Evolutionary conservation across 148 eudicot species (phyloP), one percentile per base, ranked within the genome.

Genomic region (Heliamphora exappendiculata): DNA sequence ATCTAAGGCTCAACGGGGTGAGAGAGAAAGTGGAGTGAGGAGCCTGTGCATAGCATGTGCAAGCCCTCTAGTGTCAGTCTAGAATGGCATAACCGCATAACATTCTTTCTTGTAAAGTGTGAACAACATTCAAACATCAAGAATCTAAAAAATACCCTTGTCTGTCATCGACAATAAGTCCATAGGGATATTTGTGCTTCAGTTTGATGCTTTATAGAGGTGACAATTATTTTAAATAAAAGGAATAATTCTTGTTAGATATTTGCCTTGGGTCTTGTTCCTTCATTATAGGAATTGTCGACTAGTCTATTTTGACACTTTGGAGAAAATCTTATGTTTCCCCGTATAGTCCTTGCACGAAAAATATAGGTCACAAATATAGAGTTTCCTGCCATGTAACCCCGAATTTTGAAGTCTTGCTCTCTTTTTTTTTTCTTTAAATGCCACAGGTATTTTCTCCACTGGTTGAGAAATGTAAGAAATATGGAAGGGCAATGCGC

Each of bases 401-500:
- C 36, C 62, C 71, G 28, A 28, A 11, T 73, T 24, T 29, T 31
- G n/a, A 68, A 3, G 49, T 70, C 29, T 54, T 22, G 26, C 36
- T 28, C 39, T 5, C 57, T 47, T 54, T 54, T 16, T 67, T 47
- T 54, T 54, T 16, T 20, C 37, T 71, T 50, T 17, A 14, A 37
- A 10, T 31, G 57, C 64, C 57, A 75, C 85, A 94, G 98, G 97
- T 94, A 50, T 92, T 94, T 72, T 10, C 89, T 78, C 98, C 98
- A 42, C 86, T 94, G 88, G 98, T 94, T 75, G 97, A 94, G 85
- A 94, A 94, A 85, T 94, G 97, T 78, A 94, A 94, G 78, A 89
- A 90, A 74, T 94, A 92, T 62, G 98, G 96, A 42, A 84, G 96
- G 82, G 98, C 98, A 74, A 89, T 94, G 96, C 97, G 98, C 29